phyloP scores from a whole-genome alignment of 2,329 filamentous ascomycete genomes.

The Boeremia exigua region DNA sequence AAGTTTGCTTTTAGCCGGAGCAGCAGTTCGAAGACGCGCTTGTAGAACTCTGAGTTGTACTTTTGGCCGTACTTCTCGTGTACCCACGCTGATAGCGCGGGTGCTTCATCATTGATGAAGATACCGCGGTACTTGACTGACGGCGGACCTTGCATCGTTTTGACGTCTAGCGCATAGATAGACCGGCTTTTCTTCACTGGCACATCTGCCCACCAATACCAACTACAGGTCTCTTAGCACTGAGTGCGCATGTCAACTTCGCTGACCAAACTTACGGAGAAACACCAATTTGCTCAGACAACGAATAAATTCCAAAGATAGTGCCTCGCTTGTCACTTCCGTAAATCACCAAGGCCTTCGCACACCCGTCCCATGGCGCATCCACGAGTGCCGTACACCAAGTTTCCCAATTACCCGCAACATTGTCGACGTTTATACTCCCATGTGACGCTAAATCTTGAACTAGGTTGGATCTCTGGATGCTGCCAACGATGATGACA shows the following conservation, averaged over 20 bases:
- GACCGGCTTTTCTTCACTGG: not conserved
- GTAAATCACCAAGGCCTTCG: not conserved
- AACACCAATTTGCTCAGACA: slow-evolving; percentile 4
- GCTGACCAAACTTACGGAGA: not conserved
- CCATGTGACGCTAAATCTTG: not conserved
- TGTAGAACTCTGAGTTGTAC: not conserved
- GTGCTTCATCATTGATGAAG: slow-evolving; percentile 2
- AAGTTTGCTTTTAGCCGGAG: not conserved
- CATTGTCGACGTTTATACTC: not conserved
- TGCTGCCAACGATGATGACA: not conserved
- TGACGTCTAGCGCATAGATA: not conserved
- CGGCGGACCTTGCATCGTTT: not conserved
- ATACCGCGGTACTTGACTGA: slow-evolving; percentile 3
- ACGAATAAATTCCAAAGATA: not conserved
- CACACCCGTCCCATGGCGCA: not conserved
- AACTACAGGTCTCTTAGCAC: not conserved
- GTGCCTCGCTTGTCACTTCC: not conserved
- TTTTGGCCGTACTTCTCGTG: not conserved
- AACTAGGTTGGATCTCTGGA: not conserved
- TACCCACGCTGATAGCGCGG: not conserved
- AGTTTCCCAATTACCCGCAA: not conserved
- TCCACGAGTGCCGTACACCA: not conserved
- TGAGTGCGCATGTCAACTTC: not conserved
- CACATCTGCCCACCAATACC: slow-evolving; percentile 1
- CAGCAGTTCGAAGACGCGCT: not conserved